Base-by-base conservation (phyloP, 148 eudicot genomes). In the Vaccinium darrowii region DNA sequence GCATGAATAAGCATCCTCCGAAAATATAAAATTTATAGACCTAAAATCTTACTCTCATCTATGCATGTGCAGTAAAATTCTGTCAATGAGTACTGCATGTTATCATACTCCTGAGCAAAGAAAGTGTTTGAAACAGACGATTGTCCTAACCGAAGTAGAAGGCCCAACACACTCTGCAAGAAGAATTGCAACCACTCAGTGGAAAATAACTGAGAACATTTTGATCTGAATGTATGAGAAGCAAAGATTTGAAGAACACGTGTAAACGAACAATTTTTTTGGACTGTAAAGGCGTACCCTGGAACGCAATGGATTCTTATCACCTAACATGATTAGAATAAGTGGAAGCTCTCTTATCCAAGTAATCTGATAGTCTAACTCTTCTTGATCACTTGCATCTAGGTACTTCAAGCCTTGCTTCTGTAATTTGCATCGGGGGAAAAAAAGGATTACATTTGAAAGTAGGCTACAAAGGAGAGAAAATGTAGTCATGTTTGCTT, bases 111-210 rank as follows among this genome's bases (percentile, higher is more conserved):
- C 79, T 82, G 88, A 1, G 88, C 84, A 78, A 92, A 89, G 76
- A 81, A 76, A 81, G 92, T 87, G 87, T 89, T 88, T 43, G 90
- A 39, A 33, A 84, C 86, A 77, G 95, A 93, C 85, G 86, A 75
- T 82, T 94, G 95, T 71, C 98, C 98, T 51, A 97, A 60, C 75
- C 87, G 92, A 86, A 97, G 95, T 73, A 88, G 92, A 88, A 97
- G 92, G 85, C 82, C 86, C 86, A 97, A 86, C 19, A 94, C 90
- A 84, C 86, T 92, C 96, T 97, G 93, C 86, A 88, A 87, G 82
- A 33, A 86, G 54, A 27, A 53, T 67, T 83, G 54, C 62, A 81
- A 81, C 10, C 62, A 80, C 75, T 57, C 63, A 25, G 63, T 53
- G 18, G 27, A 79, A 62, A 53, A 69, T 79, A 49, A 51, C 21